Base-by-base conservation (phyloP, 768 basidiomycete species). In the Amanita rimosa region DNA sequence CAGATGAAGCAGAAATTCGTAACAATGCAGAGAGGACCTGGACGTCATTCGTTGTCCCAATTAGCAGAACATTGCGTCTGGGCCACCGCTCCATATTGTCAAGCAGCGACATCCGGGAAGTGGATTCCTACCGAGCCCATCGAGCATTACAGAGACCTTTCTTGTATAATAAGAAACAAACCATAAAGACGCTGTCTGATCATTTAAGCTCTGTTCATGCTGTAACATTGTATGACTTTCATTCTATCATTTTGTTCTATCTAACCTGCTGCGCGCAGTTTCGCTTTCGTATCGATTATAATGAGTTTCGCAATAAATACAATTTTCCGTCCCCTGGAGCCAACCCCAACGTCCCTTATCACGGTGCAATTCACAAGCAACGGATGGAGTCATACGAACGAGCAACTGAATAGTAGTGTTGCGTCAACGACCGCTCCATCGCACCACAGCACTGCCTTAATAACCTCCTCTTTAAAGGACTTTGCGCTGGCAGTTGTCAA, bases 241-340 rank as follows among this genome's bases (percentile, higher is more conserved):
- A 36, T 7, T 58, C 49, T 24, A 22, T 43, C 40, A 3, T 46
- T 50, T 50, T 56, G 26, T 52, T 33, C 35, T 51, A 34, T 40
- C 55, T 56, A 16, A 49, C 17, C 10, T 35, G 11, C 40, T 10
- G 46, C 29, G 46, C 54, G 36, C 53, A 87, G 85, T 42, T 73
- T 87, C 52, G 81, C 83, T 0, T 60, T 87, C 42, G 64, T 87
- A 54, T 83, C 83, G 34, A 67, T 87, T 34, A 69, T 86, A n/a
- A 66, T 85, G 69, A 81, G 62, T 29, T 77, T 76, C 37, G 66
- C 79, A 9, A 69, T 76, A 59, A 79, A 77, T 53, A 70, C 73
- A 7, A 58, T 68, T 5, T 70, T 78, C 60, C 69, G 67, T 16
- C 54, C 66, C 3, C 55, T 69, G 34, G 58, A 57, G 10, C 65